Evolutionary conservation across 345 rosid genomes (phyloP), one percentile per base, ranked within the genome.

Genomic region (Aurinia saxatilis): DNA sequence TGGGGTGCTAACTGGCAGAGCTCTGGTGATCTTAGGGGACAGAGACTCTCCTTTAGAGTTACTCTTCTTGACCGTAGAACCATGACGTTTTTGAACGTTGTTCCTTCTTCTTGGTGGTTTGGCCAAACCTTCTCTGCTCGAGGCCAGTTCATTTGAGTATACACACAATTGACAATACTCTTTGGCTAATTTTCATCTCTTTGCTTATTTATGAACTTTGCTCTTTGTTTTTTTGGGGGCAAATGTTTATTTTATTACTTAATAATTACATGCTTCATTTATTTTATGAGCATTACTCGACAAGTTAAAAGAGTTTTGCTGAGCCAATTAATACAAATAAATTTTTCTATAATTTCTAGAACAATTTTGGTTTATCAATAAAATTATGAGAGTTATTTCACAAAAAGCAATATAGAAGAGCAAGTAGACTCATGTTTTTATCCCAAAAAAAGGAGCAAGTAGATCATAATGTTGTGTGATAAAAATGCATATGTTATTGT

Each of bases 1-100:
- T 84, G 90, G 90, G 91, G 96, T 11, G 95, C 86, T 0, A 84
- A 86, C 52, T 89, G 96, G 96, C 88, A 85, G 21, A 82, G 81
- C 66, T 74, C 64, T 60, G 55, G 79, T 3, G 85, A 84, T 61
- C 75, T 86, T 18, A 70, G 84, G 13, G 70, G 55, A 67, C 96
- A 84, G 41, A 73, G 61, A 21, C 48, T 86, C 36, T 82, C 95
- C 16, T 82, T 89, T 50, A 82, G 63, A 77, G 75, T 89, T 39
- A 80, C 75, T 50, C 71, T 86, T 65, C 80, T 53, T 15, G 87
- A 86, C 55, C 78, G 79, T 6, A 82, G 68, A 49, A 80, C 83
- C 3, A 37, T 64, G 40, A 60, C 60, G 2, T 86, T 89, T 60
- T 35, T 73, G 63, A 81, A 89, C 50, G 84, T 84, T 42, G 80